Evolutionary conservation across 192 early-diverging fungal genomes (phyloP), one percentile per base, ranked within the genome.

Genomic region (Coemansia sp.): DNA sequence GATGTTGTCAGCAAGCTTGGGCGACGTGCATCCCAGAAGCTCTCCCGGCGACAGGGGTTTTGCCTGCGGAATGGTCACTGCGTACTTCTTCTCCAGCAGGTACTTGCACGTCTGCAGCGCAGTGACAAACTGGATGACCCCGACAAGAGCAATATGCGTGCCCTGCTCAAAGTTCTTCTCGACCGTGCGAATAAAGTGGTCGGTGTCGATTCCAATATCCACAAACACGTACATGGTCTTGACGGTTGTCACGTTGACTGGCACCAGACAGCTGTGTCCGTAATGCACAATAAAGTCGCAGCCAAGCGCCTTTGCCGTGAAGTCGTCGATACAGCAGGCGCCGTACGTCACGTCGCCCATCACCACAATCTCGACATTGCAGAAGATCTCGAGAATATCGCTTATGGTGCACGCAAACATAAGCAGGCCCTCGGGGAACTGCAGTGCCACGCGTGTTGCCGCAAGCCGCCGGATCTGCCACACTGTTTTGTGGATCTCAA

Each of bases 301-400:
- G 9, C 91, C 94, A 7, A 98, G 85, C 2, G 91, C 93, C 39
- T 85, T 85, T 0, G 98, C 96, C 1, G 96, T 95, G 70, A 90
- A 99, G 72, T 99, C 98, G 76, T 99, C 98, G 12, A 99, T 87
- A 75, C 98, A 99, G 73, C 98, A 99, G 7, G 98, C 98, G 18
- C 98, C 98, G 69, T 99, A 99, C 0, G 98, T 99, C 0, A 99
- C 98, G 74, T 99, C 98, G 38, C 95, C 97, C 95, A 98, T 97
- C 37, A 99, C 90, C 12, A 99, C 84, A 7, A 94, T 94, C 66
- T 98, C 95, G 0, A 94, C 95, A 8, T 84, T 76, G 67, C 90
- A 89, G 43, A 68, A 71, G 79, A 86, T 81, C 86, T 95, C 92
- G 15, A 99, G 69, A 63, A 99, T 98, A 69, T 99, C 98, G 8